phyloP scores from a whole-genome alignment of 179 eudicot species.

The Silene coronaria region DNA sequence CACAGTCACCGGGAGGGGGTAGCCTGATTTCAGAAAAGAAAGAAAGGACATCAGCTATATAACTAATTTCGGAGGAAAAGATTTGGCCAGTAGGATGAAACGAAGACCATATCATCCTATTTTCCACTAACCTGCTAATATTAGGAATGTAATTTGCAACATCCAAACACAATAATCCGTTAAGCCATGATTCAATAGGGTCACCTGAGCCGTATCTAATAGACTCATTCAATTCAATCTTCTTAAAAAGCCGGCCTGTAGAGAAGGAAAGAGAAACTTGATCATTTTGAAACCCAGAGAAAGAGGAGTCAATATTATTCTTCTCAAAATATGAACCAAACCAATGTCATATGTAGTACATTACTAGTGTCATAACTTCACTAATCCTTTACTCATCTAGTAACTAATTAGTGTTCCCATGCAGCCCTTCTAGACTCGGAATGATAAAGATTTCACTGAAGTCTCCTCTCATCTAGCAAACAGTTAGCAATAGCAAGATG shows the following conservation, averaged over 20 bases:
- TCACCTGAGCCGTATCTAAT: slow-evolving; percentile 88
- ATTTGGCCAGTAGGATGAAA: neutral
- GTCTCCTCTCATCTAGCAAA: neutral
- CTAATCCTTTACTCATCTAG: neutral
- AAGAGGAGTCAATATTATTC: neutral
- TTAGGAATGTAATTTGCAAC: slow-evolving; percentile 66
- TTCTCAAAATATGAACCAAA: neutral
- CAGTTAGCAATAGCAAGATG: neutral
- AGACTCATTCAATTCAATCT: slow-evolving; percentile 73
- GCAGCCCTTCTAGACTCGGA: neutral
- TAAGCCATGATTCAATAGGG: slow-evolving; percentile 88
- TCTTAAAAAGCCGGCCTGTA: slow-evolving; percentile 72
- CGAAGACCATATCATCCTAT: neutral
- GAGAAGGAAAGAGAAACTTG: neutral
- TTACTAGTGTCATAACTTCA: neutral
- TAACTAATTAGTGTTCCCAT: neutral
- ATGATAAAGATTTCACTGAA: neutral
- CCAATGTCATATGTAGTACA: neutral
- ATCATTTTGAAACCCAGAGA: neutral
- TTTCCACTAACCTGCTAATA: slow-evolving; percentile 56
- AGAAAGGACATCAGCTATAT: slow-evolving; percentile 10
- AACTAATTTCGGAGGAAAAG: neutral
- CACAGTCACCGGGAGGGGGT: slow-evolving; percentile 67
- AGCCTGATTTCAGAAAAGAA: slow-evolving; percentile 35
- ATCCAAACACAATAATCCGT: slow-evolving; percentile 77